Percentiles rank a stretch among this genome's conserved stretches.
Conservation (phyloP, 345 rosid species). For the Syzygium grande region DNA sequence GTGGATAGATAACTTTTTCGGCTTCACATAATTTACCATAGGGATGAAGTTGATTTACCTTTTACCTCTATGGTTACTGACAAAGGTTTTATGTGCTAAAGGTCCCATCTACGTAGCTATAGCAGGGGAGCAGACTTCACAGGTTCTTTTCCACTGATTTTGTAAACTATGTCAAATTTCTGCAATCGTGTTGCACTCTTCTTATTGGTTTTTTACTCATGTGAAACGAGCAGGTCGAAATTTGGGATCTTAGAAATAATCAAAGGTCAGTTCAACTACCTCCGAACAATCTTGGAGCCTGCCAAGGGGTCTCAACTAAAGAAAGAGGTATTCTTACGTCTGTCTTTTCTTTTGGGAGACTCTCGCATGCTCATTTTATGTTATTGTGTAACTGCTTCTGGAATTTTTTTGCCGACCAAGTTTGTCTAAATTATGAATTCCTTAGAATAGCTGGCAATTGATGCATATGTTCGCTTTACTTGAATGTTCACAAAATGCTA, state of each 20-base stretch:
- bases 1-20: background rate
- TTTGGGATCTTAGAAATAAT: slow-evolving; percentile 74
- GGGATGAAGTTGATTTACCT: background rate
- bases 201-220: slow-evolving; percentile 5
- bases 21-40: background rate
- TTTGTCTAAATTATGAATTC: background rate
- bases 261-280: slow-evolving; percentile 40
- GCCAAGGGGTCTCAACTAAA: slow-evolving; percentile 26
- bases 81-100: slow-evolving; percentile 6
- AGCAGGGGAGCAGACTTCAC: slow-evolving; percentile 68
- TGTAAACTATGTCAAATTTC: background rate
- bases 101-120: slow-evolving; percentile 51
- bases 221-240: slow-evolving; percentile 50
- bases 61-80: background rate
- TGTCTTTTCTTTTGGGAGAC: background rate
- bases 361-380: background rate
- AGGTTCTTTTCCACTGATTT: slow-evolving; percentile 29
- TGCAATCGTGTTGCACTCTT: background rate
- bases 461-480: background rate
- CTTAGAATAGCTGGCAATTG: background rate
- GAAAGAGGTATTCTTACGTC: slow-evolving; percentile 40
- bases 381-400: background rate
- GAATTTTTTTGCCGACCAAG: background rate
- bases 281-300: slow-evolving; percentile 25
- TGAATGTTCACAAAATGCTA: background rate